Base-by-base conservation (phyloP, 768 basidiomycete genomes). In the Lentinula sp. region DNA sequence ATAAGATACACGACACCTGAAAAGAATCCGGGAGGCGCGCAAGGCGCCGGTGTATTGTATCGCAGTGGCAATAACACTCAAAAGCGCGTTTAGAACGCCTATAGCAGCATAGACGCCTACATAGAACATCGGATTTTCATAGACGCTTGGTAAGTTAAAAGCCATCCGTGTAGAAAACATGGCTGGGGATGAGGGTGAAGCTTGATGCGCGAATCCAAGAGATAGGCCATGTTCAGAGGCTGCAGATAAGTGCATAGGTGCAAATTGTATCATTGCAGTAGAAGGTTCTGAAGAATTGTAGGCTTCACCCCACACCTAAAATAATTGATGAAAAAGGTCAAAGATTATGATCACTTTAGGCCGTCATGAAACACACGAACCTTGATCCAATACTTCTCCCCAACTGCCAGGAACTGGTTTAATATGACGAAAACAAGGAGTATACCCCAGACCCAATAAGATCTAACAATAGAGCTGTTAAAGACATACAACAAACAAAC, bases 351-450 rank as follows among this genome's bases (percentile, higher is more conserved):
- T 42, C 54, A 28, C 18, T 18, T 28, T 12, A 36, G 7, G 36
- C 36, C n/a, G 6, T 10, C 20, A 6, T 13, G 18, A 46, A 46
- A 20, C 32, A 5, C 20, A 66, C 33, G 8, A 49, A 88, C 83
- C 78, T 82, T 90, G 66, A 93, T 86, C 91, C 91, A 93, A 5
- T 86, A 65, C 70, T 86, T 88, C 70, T 90, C 86, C 0, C 74
- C 68, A 2, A 88, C 74, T 7, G 81, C 79, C 28, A 88, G 67
- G 23, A 84, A 28, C 67, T 87, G 79, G n/a, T 75, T 74, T 1
- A 82, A 56, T 1, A 86, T 59, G 28, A 87, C 80, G 48, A 85
- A 70, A 50, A 76, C 62, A 6, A 71, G 69, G 15, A 88, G 73
- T 66, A 86, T 79, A 4, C 48, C 73, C 87, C 87, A 90, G 1